Percentiles rank a stretch among this genome's conserved stretches.
Evolutionary conservation across 148 eudicot genomes (phyloP).

Genomic region (Nepenthes gracilis): DNA sequence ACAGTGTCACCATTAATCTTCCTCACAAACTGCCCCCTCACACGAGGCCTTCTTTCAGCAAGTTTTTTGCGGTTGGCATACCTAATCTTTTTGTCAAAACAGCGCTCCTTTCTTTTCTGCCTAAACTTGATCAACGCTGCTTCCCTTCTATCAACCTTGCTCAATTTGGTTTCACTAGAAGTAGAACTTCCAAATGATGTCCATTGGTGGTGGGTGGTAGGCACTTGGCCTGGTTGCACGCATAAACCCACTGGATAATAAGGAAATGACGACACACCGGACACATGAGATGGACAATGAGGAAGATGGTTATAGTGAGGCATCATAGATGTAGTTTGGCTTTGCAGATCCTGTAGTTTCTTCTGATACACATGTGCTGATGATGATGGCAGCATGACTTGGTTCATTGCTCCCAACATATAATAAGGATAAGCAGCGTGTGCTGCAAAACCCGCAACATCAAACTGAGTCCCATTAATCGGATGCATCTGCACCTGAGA

Average conservation of each 20-base stretch:
- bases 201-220: constrained; percentile 34
- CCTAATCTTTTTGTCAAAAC: constrained; percentile 91
- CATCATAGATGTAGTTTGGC: constrained; percentile 31
- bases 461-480: constrained; percentile 34
- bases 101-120: constrained; percentile 92
- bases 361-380: constrained; percentile 36
- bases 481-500: constrained; percentile 38
- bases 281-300: constrained; percentile 42
- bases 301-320: constrained; percentile 54
- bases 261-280: constrained; percentile 56
- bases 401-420: constrained; percentile 70
- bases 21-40: constrained; percentile 93
- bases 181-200: constrained; percentile 38
- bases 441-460: constrained; percentile 31
- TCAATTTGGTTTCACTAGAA: constrained; percentile 27
- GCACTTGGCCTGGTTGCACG: constrained; percentile 61
- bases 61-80: constrained; percentile 76
- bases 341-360: constrained; percentile 23
- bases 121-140: constrained; percentile 84
- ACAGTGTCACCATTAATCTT: constrained; percentile 69
- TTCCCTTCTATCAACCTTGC: constrained; percentile 81
- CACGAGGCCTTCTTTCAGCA: constrained; percentile 89
- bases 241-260: constrained; percentile 52
- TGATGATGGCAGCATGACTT: constrained; percentile 42
- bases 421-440: constrained; percentile 58